Percentiles rank a stretch among this genome's conserved stretches.
Evolutionary conservation across 768 basidiomycete genomes (phyloP).

Genomic region (Obba rivulosa): DNA sequence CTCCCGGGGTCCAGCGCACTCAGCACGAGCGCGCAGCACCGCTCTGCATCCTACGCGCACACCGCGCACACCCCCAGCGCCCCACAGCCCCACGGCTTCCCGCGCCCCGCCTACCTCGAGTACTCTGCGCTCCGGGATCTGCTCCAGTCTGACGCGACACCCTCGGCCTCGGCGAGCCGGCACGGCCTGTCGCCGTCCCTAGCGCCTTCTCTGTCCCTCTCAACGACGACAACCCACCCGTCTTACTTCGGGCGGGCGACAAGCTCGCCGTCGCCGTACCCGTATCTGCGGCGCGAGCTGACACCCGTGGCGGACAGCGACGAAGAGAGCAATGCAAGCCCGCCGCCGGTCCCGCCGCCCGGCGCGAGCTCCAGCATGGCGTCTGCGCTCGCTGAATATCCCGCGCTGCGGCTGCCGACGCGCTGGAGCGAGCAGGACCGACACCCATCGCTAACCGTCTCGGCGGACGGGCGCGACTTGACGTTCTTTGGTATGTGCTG

Average conservation of each 20-base stretch:
- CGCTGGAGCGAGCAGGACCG: slow-evolving; percentile 75
- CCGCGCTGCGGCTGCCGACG: slow-evolving; percentile 49
- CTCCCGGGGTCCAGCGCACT: not conserved
- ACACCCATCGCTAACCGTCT: slow-evolving; percentile 52
- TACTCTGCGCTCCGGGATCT: slow-evolving; percentile 69
- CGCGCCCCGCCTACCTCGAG: slow-evolving; percentile 71
- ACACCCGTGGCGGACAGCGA: slow-evolving; percentile 49
- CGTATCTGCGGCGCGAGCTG: slow-evolving; percentile 21
- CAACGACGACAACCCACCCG: too few species aligned
- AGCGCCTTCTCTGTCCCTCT: too few species aligned
- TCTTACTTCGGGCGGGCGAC: slow-evolving; percentile 3
- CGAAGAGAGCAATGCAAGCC: slow-evolving; percentile 53
- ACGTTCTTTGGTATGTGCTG: slow-evolving; percentile 54
- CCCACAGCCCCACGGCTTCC: slow-evolving; percentile 35
- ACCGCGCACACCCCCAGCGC: slow-evolving; percentile 8
- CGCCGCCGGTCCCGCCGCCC: slow-evolving; percentile 15
- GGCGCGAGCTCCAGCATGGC: slow-evolving; percentile 1
- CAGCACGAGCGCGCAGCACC: slow-evolving; percentile 2
- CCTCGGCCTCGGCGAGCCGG: too few species aligned
- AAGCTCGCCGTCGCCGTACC: slow-evolving; percentile 15
- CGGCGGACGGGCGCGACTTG: slow-evolving; percentile 68
- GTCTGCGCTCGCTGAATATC: slow-evolving; percentile 8
- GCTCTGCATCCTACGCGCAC: not conserved
- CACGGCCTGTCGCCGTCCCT: too few species aligned
- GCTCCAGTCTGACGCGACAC: slow-evolving; percentile 45